Conservation (phyloP, 805 yeast species). For the Candida patagonica region DNA sequence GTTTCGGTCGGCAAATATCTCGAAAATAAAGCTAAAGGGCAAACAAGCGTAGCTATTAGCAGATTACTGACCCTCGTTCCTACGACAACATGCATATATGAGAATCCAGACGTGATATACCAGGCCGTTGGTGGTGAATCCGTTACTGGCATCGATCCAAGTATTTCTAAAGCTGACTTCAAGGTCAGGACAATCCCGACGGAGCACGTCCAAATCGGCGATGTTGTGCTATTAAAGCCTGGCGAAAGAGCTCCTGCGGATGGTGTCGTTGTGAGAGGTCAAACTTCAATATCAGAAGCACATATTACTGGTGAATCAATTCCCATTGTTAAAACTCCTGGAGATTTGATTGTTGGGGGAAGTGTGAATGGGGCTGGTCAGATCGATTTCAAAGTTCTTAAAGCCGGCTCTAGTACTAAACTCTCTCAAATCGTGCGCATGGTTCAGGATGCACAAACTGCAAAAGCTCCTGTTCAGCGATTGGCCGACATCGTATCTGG, state of each 20-base stretch:
- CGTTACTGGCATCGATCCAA: not conserved
- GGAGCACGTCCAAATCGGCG: slow-evolving; percentile 69
- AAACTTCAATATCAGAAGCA: slow-evolving; percentile 81
- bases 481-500: slow-evolving; percentile 81
- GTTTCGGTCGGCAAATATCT: slow-evolving; percentile 85
- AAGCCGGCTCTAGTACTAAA: slow-evolving; percentile 77
- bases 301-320: slow-evolving; percentile 84
- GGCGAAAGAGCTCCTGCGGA: slow-evolving; percentile 91
- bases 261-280: slow-evolving; percentile 70
- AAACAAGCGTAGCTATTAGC: slow-evolving; percentile 82
- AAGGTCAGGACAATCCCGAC: slow-evolving; percentile 48
- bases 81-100: slow-evolving; percentile 51
- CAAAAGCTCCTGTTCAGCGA: slow-evolving; percentile 84
- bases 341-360: slow-evolving; percentile 75
- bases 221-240: slow-evolving; percentile 68
- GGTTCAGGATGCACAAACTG: slow-evolving; percentile 82
- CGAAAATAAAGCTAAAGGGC: slow-evolving; percentile 88
- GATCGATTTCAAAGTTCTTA: slow-evolving; percentile 56
- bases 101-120: slow-evolving; percentile 9
- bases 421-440: slow-evolving; percentile 77
- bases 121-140: slow-evolving; percentile 4
- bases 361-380: slow-evolving; percentile 76
- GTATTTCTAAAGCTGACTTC: slow-evolving; percentile 14
- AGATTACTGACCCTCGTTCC: slow-evolving; percentile 76
- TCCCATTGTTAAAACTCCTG: slow-evolving; percentile 55